These are phyloP conservation scores for Pyrrhoderma lamaoense DNA, from an alignment of 1,284 basidiomycete species.

Conservation along the genomic window DNA sequence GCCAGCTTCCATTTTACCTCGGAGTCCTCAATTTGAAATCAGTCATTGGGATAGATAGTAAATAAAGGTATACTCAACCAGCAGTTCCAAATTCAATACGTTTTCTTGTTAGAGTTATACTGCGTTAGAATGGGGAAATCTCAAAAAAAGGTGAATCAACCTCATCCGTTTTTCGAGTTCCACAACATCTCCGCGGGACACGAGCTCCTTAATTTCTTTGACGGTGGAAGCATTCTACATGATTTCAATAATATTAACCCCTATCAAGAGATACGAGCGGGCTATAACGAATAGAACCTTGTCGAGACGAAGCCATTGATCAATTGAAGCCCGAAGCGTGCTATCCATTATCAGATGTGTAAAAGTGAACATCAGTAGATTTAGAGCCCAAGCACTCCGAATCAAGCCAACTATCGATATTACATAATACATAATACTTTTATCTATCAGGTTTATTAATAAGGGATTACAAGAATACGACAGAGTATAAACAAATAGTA, in stretches of 20 bases:
- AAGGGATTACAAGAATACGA: not conserved
- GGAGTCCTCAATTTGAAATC: conserved; percentile 43
- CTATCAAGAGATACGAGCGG: not conserved
- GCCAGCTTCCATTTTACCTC: conserved; percentile 80
- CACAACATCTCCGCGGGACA: conserved; percentile 34
- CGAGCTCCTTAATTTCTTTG: conserved; percentile 45
- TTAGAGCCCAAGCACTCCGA: too few species aligned
- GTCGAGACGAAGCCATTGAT: conserved; percentile 52
- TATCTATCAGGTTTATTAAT: not conserved
- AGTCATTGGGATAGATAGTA: conserved; percentile 4
- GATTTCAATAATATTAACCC: too few species aligned
- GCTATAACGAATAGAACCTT: conserved; percentile 30
- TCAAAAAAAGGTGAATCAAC: conserved; percentile 27
- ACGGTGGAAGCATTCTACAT: conserved; percentile 48
- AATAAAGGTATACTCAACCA: conserved; percentile 37
- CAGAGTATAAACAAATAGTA: not conserved
- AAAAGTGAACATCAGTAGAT: not conserved
- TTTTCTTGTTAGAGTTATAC: conserved; percentile 31
- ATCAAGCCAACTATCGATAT: too few species aligned
- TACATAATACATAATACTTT: not conserved
- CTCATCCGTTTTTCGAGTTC: conserved; percentile 57
- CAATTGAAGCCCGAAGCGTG: conserved; percentile 38
- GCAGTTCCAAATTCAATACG: conserved; percentile 85
- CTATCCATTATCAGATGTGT: conserved; percentile 8
- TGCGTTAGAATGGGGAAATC: not conserved